Conservation (phyloP, 2,329 filamentous ascomycete species). For the Trichothecium sympodiale region DNA sequence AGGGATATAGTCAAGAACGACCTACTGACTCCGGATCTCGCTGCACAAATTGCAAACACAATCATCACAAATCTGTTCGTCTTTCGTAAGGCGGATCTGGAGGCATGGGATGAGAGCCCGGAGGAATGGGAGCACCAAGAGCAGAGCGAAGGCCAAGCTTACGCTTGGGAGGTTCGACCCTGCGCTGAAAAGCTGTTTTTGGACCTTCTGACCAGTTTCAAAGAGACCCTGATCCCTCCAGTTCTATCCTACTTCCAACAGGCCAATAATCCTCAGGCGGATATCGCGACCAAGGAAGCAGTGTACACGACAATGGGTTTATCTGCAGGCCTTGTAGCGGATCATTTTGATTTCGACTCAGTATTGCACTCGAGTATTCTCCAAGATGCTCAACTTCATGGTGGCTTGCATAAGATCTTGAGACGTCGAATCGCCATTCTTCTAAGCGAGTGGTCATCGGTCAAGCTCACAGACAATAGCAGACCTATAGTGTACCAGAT, state of each 20-base stretch:
- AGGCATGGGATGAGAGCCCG: conserved; percentile 87
- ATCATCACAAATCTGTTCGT: conserved; percentile 83
- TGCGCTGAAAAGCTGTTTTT: conserved; percentile 92
- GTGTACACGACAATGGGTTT: conserved; percentile 90
- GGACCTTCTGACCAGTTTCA: conserved; percentile 83
- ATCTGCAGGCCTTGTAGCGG: conserved; percentile 62
- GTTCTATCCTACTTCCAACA: conserved; percentile 74
- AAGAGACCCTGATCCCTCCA: conserved; percentile 66
- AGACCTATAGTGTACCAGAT: conserved; percentile 74
- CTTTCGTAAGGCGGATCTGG: conserved; percentile 73
- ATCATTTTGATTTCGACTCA: conserved; percentile 70
- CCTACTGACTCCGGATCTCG: conserved; percentile 65
- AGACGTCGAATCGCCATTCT: conserved; percentile 81
- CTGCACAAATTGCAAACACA: conserved; percentile 70
- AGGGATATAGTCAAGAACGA: conserved; percentile 58
- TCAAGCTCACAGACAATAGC: conserved; percentile 60
- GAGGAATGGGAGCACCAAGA: conserved; percentile 93
- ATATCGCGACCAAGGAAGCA: conserved; percentile 82
- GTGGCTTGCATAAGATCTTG: conserved; percentile 62
- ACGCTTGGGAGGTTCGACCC: conserved; percentile 84
- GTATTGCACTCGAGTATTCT: conserved; percentile 68
- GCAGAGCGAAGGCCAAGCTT: conserved; percentile 73
- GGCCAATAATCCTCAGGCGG: conserved; percentile 52
- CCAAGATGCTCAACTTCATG: conserved; percentile 59
- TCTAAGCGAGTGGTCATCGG: conserved; percentile 77